Evolutionary conservation across 371 early-diverging fungal genomes (phyloP).

Genomic region (Rhizopus microsporus): DNA sequence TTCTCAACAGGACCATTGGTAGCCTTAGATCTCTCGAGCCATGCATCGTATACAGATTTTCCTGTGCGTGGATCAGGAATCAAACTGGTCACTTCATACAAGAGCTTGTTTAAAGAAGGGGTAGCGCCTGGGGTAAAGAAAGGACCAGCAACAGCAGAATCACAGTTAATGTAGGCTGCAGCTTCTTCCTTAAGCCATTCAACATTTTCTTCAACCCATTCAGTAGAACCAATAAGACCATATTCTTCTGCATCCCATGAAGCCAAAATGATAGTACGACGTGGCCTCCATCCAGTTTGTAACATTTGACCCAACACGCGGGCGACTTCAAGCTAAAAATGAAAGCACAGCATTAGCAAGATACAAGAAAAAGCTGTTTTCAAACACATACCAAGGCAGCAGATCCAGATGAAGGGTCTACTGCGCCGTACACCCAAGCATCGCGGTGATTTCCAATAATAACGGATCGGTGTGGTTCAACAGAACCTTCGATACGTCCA

Average conservation of each 20-base stretch:
- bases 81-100: constrained; percentile 51
- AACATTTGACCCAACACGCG: constrained; percentile 53
- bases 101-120: constrained; percentile 48
- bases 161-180: constrained; percentile 63
- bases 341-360: too few species aligned
- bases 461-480: constrained; percentile 54
- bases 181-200: constrained; percentile 53
- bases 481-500: constrained; percentile 60
- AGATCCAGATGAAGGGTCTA: constrained; percentile 69
- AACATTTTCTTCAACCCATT: constrained; percentile 66
- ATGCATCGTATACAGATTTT: constrained; percentile 53
- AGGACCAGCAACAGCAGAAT: constrained; percentile 50
- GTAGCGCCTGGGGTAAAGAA: constrained; percentile 48
- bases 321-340: constrained; percentile 49
- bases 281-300: constrained; percentile 66
- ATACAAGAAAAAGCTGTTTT: too few species aligned
- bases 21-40: constrained; percentile 30
- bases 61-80: constrained; percentile 50
- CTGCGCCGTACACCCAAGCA: constrained; percentile 74
- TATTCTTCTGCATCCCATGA: constrained; percentile 74
- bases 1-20: constrained; percentile 11
- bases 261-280: constrained; percentile 61
- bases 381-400: constrained; percentile 45
- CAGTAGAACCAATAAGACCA: constrained; percentile 65
- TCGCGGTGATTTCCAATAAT: constrained; percentile 66